These are phyloP conservation scores for Sugiyamaella paludigena DNA, from an alignment of 1,139 yeast species.

Conservation along the genomic window DNA sequence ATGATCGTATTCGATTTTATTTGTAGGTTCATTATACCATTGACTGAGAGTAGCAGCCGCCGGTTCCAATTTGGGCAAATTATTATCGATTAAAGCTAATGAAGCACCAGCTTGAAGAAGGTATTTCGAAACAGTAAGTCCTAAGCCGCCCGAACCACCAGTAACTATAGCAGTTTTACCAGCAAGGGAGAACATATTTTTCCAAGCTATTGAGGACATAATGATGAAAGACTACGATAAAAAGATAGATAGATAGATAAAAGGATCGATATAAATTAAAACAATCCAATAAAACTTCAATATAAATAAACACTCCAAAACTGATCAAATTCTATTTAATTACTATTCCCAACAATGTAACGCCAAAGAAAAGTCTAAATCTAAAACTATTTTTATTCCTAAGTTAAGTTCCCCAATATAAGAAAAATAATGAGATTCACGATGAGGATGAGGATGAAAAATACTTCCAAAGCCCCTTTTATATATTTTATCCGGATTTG, in stretches of 20 bases:
- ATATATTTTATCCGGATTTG: no score
- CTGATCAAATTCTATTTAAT: no score
- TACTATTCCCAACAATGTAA: no score
- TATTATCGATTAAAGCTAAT: slow-evolving; percentile 72
- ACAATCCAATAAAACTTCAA: not conserved
- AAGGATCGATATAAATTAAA: not conserved
- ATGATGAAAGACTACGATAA: not conserved
- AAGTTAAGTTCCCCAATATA: no score
- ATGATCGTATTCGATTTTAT: slow-evolving; percentile 14
- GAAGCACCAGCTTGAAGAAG: slow-evolving; percentile 34
- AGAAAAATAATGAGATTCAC: no score
- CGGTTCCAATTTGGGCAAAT: slow-evolving; percentile 52
- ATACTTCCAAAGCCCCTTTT: no score
- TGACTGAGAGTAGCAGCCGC: slow-evolving; percentile 58
- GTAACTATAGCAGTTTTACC: slow-evolving; percentile 72
- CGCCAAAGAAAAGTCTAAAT: no score
- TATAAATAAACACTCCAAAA: no score
- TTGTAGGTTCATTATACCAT: slow-evolving; percentile 46
- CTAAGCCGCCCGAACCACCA: slow-evolving; percentile 83
- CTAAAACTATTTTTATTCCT: no score
- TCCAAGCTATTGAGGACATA: not conserved
- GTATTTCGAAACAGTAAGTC: slow-evolving; percentile 48
- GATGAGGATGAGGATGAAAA: no score
- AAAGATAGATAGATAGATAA: not conserved
- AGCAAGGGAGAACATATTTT: slow-evolving; percentile 45